These are phyloP conservation scores for Acanthamoeba lenticulata DNA, from an alignment of 208 protist genomes.

Conservation along the genomic window DNA sequence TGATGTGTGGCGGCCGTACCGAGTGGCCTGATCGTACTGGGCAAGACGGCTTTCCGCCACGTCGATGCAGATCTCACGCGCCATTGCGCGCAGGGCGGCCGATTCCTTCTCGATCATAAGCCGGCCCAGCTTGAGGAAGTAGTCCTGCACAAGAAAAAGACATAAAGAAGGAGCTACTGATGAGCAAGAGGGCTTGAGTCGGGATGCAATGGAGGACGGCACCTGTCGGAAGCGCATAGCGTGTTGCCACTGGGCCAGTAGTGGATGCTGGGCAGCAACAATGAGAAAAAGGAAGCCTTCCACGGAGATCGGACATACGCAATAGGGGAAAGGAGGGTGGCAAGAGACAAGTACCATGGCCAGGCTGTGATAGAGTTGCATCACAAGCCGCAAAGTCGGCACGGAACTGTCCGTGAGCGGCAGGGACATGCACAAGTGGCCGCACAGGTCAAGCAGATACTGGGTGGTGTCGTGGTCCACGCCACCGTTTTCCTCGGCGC, in stretches of 20 bases:
- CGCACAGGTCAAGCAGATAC: background rate
- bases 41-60: background rate
- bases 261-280: background rate
- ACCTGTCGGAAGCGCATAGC: background rate
- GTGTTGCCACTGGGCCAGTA: background rate
- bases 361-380: background rate
- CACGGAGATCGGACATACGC: too few relatives aligned
- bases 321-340: background rate
- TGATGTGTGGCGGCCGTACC: too few relatives aligned
- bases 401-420: background rate
- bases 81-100: background rate
- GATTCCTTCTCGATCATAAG: background rate
- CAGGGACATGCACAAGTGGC: background rate
- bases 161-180: too few relatives aligned
- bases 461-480: background rate
- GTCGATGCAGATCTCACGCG: background rate
- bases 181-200: too few relatives aligned
- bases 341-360: background rate
- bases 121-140: background rate
- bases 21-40: background rate
- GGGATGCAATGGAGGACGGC: too few relatives aligned
- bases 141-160: background rate
- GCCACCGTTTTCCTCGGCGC: background rate
- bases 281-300: background rate
- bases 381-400: background rate